Evolutionary conservation across 305 asterid genomes (phyloP).

Genomic region (Fraxinus latifolia): DNA sequence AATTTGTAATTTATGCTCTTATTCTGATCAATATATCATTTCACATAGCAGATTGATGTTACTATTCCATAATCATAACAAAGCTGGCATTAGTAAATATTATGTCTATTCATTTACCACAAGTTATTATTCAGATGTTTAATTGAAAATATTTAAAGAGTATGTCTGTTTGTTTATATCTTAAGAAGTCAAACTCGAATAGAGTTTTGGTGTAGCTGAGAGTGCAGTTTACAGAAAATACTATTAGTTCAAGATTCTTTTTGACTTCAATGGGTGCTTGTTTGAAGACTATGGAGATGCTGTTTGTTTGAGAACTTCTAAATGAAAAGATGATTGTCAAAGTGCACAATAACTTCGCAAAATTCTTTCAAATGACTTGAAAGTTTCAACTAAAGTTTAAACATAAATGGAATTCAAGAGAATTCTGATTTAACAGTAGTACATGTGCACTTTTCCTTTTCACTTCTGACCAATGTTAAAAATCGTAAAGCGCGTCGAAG

Average conservation of each 20-base stretch:
- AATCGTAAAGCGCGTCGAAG: too few species aligned
- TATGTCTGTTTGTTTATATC: neutral
- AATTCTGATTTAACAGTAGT: constrained; percentile 7
- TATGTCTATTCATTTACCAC: neutral
- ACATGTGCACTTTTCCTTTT: neutral
- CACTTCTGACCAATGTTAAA: neutral
- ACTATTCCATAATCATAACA: neutral
- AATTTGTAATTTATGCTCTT: constrained; percentile 6
- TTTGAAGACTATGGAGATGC: neutral
- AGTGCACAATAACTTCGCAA: neutral
- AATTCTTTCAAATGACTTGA: neutral
- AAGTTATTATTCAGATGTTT: neutral
- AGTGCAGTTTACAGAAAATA: constrained; percentile 5
- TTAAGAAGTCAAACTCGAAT: neutral
- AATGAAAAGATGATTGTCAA: neutral
- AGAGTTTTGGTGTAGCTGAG: constrained; percentile 2
- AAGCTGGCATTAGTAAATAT: neutral
- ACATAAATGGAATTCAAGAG: neutral
- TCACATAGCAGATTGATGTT: neutral
- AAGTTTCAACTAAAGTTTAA: neutral
- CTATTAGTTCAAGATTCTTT: neutral
- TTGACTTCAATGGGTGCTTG: neutral
- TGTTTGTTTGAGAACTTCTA: neutral
- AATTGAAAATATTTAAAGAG: neutral
- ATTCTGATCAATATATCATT: neutral